phyloP scores from a whole-genome alignment of 805 yeast genomes.

The Candida xiaguanensis region DNA sequence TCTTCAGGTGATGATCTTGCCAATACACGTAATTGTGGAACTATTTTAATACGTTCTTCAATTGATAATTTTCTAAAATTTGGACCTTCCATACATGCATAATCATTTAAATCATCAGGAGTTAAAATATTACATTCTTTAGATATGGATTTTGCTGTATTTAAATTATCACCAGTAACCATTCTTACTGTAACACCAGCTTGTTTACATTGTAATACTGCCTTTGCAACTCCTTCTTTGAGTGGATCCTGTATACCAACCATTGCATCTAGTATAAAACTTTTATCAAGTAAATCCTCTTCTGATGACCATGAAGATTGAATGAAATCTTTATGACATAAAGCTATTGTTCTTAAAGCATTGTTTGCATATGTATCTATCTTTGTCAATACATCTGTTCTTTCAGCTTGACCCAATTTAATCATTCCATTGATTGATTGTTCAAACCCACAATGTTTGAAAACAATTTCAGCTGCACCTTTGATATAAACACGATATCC shows the following conservation, averaged over 20 bases:
- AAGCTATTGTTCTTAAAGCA: slow-evolving; percentile 85
- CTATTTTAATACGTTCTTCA: slow-evolving; percentile 52
- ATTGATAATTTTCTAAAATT: slow-evolving; percentile 65
- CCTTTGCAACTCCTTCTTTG: slow-evolving; percentile 83
- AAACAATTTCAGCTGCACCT: slow-evolving; percentile 93
- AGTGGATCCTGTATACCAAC: slow-evolving; percentile 96
- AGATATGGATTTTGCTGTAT: slow-evolving; percentile 91
- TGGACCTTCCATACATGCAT: slow-evolving; percentile 90
- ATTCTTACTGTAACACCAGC: slow-evolving; percentile 96
- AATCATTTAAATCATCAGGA: slow-evolving; percentile 49
- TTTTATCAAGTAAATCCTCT: slow-evolving; percentile 24
- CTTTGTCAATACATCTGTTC: slow-evolving; percentile 29
- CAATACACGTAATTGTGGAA: slow-evolving; percentile 76
- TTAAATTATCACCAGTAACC: slow-evolving; percentile 96
- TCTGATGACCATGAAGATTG: slow-evolving; percentile 65
- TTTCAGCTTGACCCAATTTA: slow-evolving; percentile 25
- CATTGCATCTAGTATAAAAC: slow-evolving; percentile 59
- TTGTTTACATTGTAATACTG: slow-evolving; percentile 76
- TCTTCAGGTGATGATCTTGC: slow-evolving; percentile 98
- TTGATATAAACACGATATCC: slow-evolving; percentile 66
- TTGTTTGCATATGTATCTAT: slow-evolving; percentile 59
- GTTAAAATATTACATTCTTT: slow-evolving; percentile 74
- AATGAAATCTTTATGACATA: slow-evolving; percentile 72
- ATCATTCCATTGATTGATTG: slow-evolving; percentile 21
- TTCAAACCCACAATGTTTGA: slow-evolving; percentile 51